Percentiles rank a stretch among this genome's conserved stretches.
Conservation (phyloP, 192 early-diverging fungal species). For the Coemansia sp. region DNA sequence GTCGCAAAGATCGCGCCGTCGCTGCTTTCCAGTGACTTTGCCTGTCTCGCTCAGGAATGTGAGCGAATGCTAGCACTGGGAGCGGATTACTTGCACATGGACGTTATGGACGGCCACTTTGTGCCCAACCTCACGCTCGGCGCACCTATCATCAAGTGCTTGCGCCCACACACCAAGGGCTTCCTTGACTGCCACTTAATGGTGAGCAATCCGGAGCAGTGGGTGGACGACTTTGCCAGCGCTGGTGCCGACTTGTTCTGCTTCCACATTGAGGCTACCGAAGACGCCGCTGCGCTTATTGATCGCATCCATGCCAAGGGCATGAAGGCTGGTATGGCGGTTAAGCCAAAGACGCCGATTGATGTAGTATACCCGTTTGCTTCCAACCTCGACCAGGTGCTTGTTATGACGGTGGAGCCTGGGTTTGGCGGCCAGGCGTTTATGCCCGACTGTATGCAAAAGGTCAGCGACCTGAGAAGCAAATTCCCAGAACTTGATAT, state of each 20-base stretch:
- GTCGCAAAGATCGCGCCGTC: conserved; percentile 88
- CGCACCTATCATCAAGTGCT: conserved; percentile 84
- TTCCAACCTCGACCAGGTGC: conserved; percentile 77
- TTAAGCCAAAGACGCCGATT: conserved; percentile 87
- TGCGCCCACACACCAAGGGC: conserved; percentile 86
- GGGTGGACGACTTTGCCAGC: conserved; percentile 93
- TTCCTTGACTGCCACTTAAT: conserved; percentile 89
- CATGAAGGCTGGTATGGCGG: conserved; percentile 91
- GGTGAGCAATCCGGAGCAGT: conserved; percentile 75
- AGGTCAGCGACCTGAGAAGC: conserved; percentile 72
- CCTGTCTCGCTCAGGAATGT: conserved; percentile 78
- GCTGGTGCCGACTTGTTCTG: conserved; percentile 87
- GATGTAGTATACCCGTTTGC: conserved; percentile 61
- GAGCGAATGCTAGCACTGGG: conserved; percentile 85
- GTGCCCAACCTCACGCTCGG: conserved; percentile 97
- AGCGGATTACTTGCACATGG: conserved; percentile 92
- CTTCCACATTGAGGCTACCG: conserved; percentile 92
- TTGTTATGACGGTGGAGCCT: conserved; percentile 97
- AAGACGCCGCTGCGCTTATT: conserved; percentile 75
- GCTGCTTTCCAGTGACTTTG: conserved; percentile 89
- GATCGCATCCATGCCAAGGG: conserved; percentile 75
- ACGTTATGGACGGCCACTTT: conserved; percentile 97
- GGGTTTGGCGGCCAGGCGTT: conserved; percentile 97
- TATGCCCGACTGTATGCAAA: conserved; percentile 85
- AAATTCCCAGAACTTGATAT: conserved; percentile 87